These are phyloP conservation scores for Ceratobasidium papillatum DNA, from an alignment of 1,284 basidiomycete species.

Conservation along the genomic window DNA sequence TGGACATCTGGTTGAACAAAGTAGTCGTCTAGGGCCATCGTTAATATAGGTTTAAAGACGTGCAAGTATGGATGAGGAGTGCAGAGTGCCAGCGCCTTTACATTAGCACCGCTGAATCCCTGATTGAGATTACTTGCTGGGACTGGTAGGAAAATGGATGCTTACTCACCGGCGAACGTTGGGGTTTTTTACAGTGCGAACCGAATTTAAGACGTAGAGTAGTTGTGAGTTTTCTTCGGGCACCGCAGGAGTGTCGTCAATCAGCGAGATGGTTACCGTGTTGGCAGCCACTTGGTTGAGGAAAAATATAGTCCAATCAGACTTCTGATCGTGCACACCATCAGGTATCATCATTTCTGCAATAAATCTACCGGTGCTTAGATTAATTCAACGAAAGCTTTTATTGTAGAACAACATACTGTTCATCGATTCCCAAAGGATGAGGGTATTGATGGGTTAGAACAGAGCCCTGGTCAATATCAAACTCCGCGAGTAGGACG, in stretches of 20 bases:
- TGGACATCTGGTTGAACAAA: constrained; percentile 87
- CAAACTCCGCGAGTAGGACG: constrained; percentile 93
- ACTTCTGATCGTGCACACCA: constrained; percentile 91
- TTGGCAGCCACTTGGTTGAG: constrained; percentile 91
- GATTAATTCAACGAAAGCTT: not conserved
- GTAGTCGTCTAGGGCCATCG: constrained; percentile 96
- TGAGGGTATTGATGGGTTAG: constrained; percentile 94
- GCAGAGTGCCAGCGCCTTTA: constrained; percentile 96
- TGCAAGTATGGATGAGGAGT: constrained; percentile 96
- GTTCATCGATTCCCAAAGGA: constrained; percentile 89
- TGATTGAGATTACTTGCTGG: constrained; percentile 36
- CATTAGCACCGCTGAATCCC: constrained; percentile 34
- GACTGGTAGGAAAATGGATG: not conserved
- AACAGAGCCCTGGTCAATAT: constrained; percentile 91
- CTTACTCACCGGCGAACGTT: constrained; percentile 75
- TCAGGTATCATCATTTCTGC: constrained; percentile 99
- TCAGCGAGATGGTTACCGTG: constrained; percentile 67
- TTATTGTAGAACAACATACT: constrained; percentile 61
- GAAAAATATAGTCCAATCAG: constrained; percentile 99
- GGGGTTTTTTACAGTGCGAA: constrained; percentile 95
- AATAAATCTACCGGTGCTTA: constrained; percentile 68
- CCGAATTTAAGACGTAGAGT: constrained; percentile 92
- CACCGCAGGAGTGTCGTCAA: constrained; percentile 53
- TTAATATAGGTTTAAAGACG: constrained; percentile 96
- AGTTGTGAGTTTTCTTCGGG: constrained; percentile 61